These are phyloP conservation scores for Yamadazyma triangularis DNA, from an alignment of 1,139 yeast genomes.

Conservation along the genomic window DNA sequence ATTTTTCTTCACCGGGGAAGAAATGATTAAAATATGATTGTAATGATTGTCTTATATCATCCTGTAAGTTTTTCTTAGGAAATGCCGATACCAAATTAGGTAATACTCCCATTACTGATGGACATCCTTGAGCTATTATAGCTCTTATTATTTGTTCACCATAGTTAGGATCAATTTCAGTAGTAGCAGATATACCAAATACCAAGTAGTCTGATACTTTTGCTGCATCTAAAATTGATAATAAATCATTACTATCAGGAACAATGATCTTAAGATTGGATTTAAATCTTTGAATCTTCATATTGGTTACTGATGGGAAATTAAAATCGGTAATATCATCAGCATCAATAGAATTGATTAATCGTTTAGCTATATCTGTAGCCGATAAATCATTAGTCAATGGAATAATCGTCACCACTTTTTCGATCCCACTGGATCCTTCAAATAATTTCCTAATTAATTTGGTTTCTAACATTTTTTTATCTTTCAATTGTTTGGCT, in stretches of 20 bases:
- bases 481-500: slow-evolving; percentile 71
- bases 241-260: slow-evolving; percentile 65
- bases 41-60: slow-evolving; percentile 74
- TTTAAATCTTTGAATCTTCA: slow-evolving; percentile 62
- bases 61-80: slow-evolving; percentile 72
- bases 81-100: slow-evolving; percentile 66
- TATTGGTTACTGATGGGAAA: slow-evolving; percentile 45
- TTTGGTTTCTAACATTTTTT: slow-evolving; percentile 57
- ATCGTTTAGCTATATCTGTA: slow-evolving; percentile 48
- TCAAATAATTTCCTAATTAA: slow-evolving; percentile 65
- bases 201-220: slow-evolving; percentile 85
- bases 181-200: slow-evolving; percentile 78
- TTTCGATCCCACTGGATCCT: slow-evolving; percentile 76
- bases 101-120: slow-evolving; percentile 75
- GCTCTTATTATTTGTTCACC: slow-evolving; percentile 92
- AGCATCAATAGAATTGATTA: slow-evolving; percentile 36
- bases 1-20: slow-evolving; percentile 80
- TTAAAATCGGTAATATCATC: slow-evolving; percentile 23
- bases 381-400: slow-evolving; percentile 70
- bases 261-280: slow-evolving; percentile 70
- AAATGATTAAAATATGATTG: slow-evolving; percentile 82
- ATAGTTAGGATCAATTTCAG: slow-evolving; percentile 70
- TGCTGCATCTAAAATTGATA: slow-evolving; percentile 78
- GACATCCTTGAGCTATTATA: slow-evolving; percentile 87
- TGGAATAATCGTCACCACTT: slow-evolving; percentile 76